Conservation (phyloP, 805 yeast species). For the Saturnispora bothae region DNA sequence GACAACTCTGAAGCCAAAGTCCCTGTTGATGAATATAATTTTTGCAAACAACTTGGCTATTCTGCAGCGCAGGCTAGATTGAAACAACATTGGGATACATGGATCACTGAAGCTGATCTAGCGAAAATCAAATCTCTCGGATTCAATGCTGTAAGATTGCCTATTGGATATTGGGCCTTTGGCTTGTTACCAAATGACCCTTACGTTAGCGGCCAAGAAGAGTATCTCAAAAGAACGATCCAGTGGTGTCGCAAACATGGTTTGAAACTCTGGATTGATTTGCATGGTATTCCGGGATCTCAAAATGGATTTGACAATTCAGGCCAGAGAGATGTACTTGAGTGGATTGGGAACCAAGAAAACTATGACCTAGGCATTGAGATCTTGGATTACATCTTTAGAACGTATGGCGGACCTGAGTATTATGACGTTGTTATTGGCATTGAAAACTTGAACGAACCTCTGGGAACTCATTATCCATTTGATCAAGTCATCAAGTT, state of each 20-base stretch:
- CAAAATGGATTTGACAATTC: constrained; percentile 96
- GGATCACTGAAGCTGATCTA: constrained; percentile 52
- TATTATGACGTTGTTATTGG: constrained; percentile 55
- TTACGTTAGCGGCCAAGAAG: constrained; percentile 72
- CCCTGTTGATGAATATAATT: constrained; percentile 54
- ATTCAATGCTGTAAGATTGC: constrained; percentile 76
- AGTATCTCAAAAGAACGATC: constrained; percentile 65
- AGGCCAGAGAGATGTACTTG: constrained; percentile 52
- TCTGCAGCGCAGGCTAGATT: constrained; percentile 34
- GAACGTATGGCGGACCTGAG: constrained; percentile 39
- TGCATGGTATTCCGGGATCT: constrained; percentile 95
- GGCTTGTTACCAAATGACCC: constrained; percentile 56
- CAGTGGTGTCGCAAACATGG: constrained; percentile 57
- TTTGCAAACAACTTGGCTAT: constrained; percentile 38
- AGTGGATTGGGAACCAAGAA: constrained; percentile 31
- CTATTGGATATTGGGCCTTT: constrained; percentile 95
- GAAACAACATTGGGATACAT: constrained; percentile 44
- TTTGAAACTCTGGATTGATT: constrained; percentile 78
- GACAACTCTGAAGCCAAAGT: constrained; percentile 20
- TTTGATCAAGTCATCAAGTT: constrained; percentile 32
- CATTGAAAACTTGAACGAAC: constrained; percentile 64
- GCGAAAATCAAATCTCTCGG: constrained; percentile 40
- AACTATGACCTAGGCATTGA: constrained; percentile 40
- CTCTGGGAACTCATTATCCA: constrained; percentile 44
- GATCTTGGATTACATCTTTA: constrained; percentile 39